Conservation (phyloP, 2,329 filamentous ascomycete species). For the Paraphoma chrysanthemicola region DNA sequence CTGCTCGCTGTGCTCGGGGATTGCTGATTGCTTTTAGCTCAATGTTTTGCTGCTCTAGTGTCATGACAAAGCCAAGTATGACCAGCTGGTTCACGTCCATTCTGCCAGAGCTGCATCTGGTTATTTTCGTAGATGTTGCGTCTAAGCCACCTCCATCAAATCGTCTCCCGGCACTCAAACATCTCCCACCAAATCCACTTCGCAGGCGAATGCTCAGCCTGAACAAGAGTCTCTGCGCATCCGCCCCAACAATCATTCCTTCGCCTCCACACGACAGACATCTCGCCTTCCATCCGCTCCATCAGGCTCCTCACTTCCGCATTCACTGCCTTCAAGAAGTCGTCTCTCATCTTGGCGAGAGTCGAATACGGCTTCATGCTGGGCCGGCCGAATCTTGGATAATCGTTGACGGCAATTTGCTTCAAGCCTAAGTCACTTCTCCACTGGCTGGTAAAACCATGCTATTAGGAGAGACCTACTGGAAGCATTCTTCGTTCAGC, state of each 20-base stretch:
- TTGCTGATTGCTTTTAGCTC: no score
- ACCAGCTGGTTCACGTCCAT: neutral
- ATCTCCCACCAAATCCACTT: neutral
- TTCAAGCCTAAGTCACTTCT: no score
- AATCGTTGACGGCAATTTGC: no score
- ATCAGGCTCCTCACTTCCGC: neutral
- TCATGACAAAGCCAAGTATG: no score
- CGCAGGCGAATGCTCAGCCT: neutral
- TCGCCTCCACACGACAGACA: neutral
- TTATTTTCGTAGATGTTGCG: neutral
- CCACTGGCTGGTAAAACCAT: no score
- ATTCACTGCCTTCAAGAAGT: no score
- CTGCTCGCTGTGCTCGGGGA: no score
- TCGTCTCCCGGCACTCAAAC: neutral
- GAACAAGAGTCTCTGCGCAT: neutral
- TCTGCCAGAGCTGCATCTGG: neutral
- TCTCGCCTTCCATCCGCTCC: neutral
- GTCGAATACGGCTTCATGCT: no score
- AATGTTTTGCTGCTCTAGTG: no score
- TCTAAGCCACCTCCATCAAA: neutral
- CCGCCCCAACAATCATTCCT: neutral
- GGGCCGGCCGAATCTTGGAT: no score
- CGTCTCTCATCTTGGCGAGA: no score
- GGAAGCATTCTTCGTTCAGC: neutral
- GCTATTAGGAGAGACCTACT: neutral